Evolutionary conservation across 2,329 filamentous ascomycete genomes (phyloP).

Genomic region (Colletotrichum trifolii): DNA sequence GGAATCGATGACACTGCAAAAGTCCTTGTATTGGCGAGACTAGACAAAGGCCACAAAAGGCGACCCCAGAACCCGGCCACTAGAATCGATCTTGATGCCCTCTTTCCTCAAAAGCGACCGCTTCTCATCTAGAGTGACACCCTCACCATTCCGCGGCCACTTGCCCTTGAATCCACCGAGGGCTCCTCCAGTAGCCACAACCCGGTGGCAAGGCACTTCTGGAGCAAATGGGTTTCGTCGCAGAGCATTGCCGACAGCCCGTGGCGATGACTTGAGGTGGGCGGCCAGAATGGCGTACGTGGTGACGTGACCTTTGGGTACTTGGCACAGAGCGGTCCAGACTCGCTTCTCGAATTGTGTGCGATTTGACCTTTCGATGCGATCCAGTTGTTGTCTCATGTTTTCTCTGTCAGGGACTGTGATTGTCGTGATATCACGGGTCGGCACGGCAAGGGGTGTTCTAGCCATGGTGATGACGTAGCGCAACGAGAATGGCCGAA

Average conservation of each 20-base stretch:
- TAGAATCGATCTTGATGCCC: constrained; percentile 71
- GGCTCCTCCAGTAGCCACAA: constrained; percentile 78
- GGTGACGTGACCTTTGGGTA: constrained; percentile 79
- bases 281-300: constrained; percentile 81
- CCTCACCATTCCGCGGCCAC: constrained; percentile 82
- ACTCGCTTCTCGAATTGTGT: constrained; percentile 72
- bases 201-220: constrained; percentile 82
- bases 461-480: constrained; percentile 23
- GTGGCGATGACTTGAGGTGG: constrained; percentile 75
- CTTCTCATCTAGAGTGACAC: constrained; percentile 73
- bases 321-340: constrained; percentile 79
- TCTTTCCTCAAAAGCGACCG: constrained; percentile 69
- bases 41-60: constrained; percentile 58
- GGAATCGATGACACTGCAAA: not conserved
- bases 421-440: constrained; percentile 6
- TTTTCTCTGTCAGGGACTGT: constrained; percentile 36
- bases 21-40: not conserved
- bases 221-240: constrained; percentile 86
- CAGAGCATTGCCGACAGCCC: constrained; percentile 82
- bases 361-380: constrained; percentile 56
- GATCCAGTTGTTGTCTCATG: constrained; percentile 54
- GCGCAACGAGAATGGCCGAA: constrained; percentile 5
- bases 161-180: constrained; percentile 91
- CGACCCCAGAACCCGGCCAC: constrained; percentile 69
- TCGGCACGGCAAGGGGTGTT: constrained; percentile 4